Conservation (phyloP, 2,329 filamentous ascomycete genomes). For the Thelonectria blattea region DNA sequence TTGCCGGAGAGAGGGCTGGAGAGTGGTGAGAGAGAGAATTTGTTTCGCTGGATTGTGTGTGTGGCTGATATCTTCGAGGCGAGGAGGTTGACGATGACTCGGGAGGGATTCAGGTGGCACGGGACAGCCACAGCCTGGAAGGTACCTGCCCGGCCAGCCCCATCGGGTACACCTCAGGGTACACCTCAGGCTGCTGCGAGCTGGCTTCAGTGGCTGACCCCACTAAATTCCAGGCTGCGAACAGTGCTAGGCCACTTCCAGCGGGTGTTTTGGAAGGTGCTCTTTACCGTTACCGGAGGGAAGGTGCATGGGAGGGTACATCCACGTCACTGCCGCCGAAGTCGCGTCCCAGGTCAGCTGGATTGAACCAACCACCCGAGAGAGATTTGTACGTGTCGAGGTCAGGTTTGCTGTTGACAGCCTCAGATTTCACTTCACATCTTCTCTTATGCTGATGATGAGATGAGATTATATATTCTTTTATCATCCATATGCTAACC, state of each 20-base stretch:
- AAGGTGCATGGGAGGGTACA: slow-evolving; percentile 8
- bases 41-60: neutral
- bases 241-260: neutral
- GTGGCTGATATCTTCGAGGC: neutral
- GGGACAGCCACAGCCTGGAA: neutral
- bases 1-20: neutral
- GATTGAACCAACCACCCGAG: no score
- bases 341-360: slow-evolving; percentile 14
- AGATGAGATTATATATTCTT: no score
- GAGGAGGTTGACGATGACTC: slow-evolving; percentile 5
- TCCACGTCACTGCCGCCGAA: slow-evolving; percentile 16
- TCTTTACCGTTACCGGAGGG: slow-evolving; percentile 17
- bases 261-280: neutral
- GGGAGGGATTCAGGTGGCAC: slow-evolving; percentile 4
- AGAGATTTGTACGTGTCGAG: no score
- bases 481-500: no score
- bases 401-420: no score
- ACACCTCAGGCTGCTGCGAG: neutral
- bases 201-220: slow-evolving; percentile 6
- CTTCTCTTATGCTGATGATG: neutral
- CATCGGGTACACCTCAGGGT: neutral
- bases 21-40: neutral
- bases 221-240: slow-evolving; percentile 10
- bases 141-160: slow-evolving; percentile 1
- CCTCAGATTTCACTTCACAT: no score